These are phyloP conservation scores for Quercus engelmannii DNA, from an alignment of 306 rosid species.

Conservation along the genomic window DNA sequence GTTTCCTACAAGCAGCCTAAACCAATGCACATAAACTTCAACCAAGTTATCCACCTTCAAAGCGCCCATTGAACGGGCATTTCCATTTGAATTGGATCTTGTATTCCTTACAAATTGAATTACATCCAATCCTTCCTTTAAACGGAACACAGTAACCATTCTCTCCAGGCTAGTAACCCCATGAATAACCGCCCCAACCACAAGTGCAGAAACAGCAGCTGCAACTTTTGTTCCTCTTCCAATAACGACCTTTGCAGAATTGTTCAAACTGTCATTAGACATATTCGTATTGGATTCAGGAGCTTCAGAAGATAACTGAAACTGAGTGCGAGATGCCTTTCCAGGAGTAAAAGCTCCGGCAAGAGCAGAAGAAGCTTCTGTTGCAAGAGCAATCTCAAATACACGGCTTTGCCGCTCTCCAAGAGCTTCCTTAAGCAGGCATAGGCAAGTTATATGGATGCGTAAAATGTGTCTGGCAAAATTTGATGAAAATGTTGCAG, in stretches of 20 bases:
- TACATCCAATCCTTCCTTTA: conserved; percentile 88
- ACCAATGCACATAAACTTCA: conserved; percentile 90
- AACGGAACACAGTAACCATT: conserved; percentile 72
- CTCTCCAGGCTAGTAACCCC: conserved; percentile 92
- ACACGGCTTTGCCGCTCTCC: conserved; percentile 98
- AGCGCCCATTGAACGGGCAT: conserved; percentile 66
- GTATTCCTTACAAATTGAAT: conserved; percentile 71
- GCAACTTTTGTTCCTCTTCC: conserved; percentile 68
- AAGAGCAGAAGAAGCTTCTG: conserved; percentile 80
- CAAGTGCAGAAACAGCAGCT: conserved; percentile 88
- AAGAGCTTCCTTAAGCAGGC: conserved; percentile 93
- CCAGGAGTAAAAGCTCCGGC: conserved; percentile 70
- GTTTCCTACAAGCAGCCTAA: conserved; percentile 91
- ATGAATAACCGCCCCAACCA: conserved; percentile 71
- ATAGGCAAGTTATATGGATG: conserved; percentile 70
- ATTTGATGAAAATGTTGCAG: conserved; percentile 51
- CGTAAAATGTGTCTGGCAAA: conserved; percentile 65
- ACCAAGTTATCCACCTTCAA: conserved; percentile 59
- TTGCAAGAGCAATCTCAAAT: conserved; percentile 93
- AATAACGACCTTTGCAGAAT: conserved; percentile 37
- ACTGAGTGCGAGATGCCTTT: conserved; percentile 80
- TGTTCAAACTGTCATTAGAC: conserved; percentile 49
- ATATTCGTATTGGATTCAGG: conserved; percentile 49
- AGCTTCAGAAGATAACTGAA: conserved; percentile 72
- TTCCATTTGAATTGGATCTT: conserved; percentile 88